Conservation (phyloP, 805 yeast genomes). For the Blastobotrys muscicola region DNA sequence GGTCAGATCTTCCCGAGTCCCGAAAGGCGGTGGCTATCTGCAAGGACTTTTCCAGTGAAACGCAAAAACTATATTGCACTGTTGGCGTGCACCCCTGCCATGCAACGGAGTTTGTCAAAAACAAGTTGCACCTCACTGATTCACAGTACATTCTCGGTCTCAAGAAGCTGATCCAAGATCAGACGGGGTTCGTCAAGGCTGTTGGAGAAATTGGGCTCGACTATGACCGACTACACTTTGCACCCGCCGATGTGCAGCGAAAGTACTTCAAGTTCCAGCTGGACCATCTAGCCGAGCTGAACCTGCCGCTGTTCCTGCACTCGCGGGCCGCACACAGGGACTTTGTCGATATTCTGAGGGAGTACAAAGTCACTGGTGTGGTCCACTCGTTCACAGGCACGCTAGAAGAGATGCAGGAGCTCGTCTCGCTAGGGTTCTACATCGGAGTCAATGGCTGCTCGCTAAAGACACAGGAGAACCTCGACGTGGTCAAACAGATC, state of each 20-base stretch:
- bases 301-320: slow-evolving; percentile 78
- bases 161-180: slow-evolving; percentile 35
- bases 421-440: slow-evolving; percentile 52
- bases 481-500: slow-evolving; percentile 53
- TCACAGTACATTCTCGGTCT: slow-evolving; percentile 35
- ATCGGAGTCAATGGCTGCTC: slow-evolving; percentile 94
- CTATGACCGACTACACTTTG: slow-evolving; percentile 77
- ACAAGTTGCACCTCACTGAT: slow-evolving; percentile 24
- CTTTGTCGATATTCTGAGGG: slow-evolving; percentile 53
- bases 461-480: slow-evolving; percentile 63
- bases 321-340: slow-evolving; percentile 82
- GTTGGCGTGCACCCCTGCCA: slow-evolving; percentile 96
- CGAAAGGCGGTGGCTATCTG: slow-evolving; percentile 51
- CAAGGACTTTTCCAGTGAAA: slow-evolving; percentile 23
- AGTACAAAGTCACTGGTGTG: slow-evolving; percentile 61
- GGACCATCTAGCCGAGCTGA: slow-evolving; percentile 41
- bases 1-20: slow-evolving; percentile 66
- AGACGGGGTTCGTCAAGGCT: slow-evolving; percentile 53
- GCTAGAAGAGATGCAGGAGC: slow-evolving; percentile 44
- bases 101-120: slow-evolving; percentile 44
- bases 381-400: slow-evolving; percentile 95
- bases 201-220: slow-evolving; percentile 96
- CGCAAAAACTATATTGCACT: slow-evolving; percentile 44
- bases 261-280: slow-evolving; percentile 65
- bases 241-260: slow-evolving; percentile 58